Conservation (phyloP, 2,329 filamentous ascomycete species). For the Diaporthe aspalathi region DNA sequence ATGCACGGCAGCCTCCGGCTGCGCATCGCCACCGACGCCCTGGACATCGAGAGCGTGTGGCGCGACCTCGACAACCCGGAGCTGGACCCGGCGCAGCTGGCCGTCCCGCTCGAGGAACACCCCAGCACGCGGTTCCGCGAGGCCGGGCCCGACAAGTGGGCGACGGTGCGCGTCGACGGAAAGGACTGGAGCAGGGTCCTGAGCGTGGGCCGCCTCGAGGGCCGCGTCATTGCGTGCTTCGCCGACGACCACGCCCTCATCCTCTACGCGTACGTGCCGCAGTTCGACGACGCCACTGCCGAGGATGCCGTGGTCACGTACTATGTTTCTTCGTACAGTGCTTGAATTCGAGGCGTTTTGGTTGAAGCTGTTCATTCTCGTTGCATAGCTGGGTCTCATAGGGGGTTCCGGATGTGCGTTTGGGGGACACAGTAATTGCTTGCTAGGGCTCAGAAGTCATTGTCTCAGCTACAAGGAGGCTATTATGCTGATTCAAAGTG, state of each 20-base stretch:
- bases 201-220: constrained; percentile 89
- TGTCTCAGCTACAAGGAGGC: background rate
- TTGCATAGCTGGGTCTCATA: background rate
- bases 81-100: constrained; percentile 81
- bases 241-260: constrained; percentile 83
- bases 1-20: constrained; percentile 91
- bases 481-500: background rate
- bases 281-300: constrained; percentile 72
- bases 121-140: constrained; percentile 83
- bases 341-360: constrained; percentile 40
- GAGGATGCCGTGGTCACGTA: constrained; percentile 81
- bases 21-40: constrained; percentile 82
- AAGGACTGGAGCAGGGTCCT: constrained; percentile 95
- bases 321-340: constrained; percentile 54
- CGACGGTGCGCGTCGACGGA: constrained; percentile 89
- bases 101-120: constrained; percentile 79
- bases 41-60: constrained; percentile 90
- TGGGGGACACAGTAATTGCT: background rate
- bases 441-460: background rate
- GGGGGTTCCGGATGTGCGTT: background rate
- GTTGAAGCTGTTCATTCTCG: background rate
- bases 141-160: constrained; percentile 85
- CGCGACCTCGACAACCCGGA: constrained; percentile 86
- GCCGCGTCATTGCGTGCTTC: constrained; percentile 92
- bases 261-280: constrained; percentile 82